These are phyloP conservation scores for Nannochloropsis gaditana DNA, from an alignment of 108 stramenopile genomes.

Conservation along the genomic window DNA sequence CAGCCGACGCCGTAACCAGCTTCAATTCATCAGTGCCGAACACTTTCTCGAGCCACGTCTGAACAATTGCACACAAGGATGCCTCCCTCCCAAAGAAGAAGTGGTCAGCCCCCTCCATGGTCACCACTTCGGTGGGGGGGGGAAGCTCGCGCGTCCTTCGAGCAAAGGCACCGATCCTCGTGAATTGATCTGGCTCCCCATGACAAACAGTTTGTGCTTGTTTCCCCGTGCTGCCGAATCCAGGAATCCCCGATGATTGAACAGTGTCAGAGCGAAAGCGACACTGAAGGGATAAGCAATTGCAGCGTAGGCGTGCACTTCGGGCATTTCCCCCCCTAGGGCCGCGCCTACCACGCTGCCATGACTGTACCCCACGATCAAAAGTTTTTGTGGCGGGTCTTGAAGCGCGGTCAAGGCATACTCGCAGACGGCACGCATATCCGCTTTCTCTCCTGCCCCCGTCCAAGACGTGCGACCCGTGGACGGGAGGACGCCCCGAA, in stretches of 20 bases:
- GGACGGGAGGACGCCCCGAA: neutral
- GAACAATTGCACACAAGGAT: neutral
- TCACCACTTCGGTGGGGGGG: neutral
- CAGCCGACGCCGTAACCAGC: neutral
- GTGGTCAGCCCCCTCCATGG: conserved; percentile 11
- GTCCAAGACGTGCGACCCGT: neutral
- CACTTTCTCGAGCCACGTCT: neutral
- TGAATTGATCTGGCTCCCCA: conserved; percentile 20
- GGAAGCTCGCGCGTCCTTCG: neutral
- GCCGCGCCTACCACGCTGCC: neutral
- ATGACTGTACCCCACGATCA: neutral
- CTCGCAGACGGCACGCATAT: neutral
- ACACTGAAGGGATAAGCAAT: conserved; percentile 20
- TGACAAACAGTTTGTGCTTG: neutral
- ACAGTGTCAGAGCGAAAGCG: neutral
- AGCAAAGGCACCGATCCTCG: neutral
- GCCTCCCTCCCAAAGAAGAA: neutral
- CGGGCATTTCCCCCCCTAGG: neutral
- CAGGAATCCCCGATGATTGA: neutral
- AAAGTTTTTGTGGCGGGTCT: neutral
- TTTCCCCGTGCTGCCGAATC: neutral
- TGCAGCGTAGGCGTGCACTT: neutral
- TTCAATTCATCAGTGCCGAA: neutral
- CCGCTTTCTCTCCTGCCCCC: neutral
- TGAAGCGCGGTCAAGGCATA: neutral